Evolutionary conservation across 495 filamentous ascomycete genomes (phyloP).

Genomic region (Podospora bellae-mahoneyi): DNA sequence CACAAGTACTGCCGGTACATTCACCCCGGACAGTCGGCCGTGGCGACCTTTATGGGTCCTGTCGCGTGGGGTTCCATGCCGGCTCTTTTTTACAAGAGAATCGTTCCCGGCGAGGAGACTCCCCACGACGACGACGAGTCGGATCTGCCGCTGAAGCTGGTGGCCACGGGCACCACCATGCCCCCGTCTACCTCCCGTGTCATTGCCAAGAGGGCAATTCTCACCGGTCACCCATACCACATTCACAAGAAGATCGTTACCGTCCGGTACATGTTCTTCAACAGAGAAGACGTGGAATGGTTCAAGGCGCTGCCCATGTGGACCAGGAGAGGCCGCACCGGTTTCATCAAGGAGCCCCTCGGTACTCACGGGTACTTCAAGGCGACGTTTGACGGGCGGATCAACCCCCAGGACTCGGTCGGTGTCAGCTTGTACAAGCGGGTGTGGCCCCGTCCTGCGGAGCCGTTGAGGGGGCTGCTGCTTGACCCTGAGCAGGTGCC

Average conservation of each 20-base stretch:
- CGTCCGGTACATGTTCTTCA: slow-evolving; percentile 99
- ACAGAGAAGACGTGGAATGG: slow-evolving; percentile 87
- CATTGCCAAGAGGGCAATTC: slow-evolving; percentile 87
- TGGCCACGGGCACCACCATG: slow-evolving; percentile 82
- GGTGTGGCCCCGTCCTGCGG: slow-evolving; percentile 74
- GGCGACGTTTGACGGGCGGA: slow-evolving; percentile 91
- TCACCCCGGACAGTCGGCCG: slow-evolving; percentile 84
- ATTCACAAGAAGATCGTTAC: slow-evolving; percentile 97
- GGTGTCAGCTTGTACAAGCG: slow-evolving; percentile 93
- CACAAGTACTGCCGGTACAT: slow-evolving; percentile 95
- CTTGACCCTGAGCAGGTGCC: slow-evolving; percentile 28
- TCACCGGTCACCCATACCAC: slow-evolving; percentile 96
- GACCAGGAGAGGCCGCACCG: slow-evolving; percentile 83
- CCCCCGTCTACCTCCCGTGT: slow-evolving; percentile 75
- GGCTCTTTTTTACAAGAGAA: slow-evolving; percentile 74
- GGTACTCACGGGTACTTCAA: slow-evolving; percentile 99
- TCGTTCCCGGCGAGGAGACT: slow-evolving; percentile 28
- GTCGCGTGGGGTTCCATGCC: slow-evolving; percentile 91
- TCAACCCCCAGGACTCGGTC: slow-evolving; percentile 91
- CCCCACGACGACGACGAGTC: slow-evolving; percentile 28
- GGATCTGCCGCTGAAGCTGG: slow-evolving; percentile 55
- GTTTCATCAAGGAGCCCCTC: slow-evolving; percentile 87
- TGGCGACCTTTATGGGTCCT: slow-evolving; percentile 86
- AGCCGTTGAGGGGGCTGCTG: slow-evolving; percentile 44
- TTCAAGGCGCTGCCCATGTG: slow-evolving; percentile 95